These are phyloP conservation scores for Amaranthus tricolor DNA, from an alignment of 179 eudicot genomes.

Conservation along the genomic window DNA sequence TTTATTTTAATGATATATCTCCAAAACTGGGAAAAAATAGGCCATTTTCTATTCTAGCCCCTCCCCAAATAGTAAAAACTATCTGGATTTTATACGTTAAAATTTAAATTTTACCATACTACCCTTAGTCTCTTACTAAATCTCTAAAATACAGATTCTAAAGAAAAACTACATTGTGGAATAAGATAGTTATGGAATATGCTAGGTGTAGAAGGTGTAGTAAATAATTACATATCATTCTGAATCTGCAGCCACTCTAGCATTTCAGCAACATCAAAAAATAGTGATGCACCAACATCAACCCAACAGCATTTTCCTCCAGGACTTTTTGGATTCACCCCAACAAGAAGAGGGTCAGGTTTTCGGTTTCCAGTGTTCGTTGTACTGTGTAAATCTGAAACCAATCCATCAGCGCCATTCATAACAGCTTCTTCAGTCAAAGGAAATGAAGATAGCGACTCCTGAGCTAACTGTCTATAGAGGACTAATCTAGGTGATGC, in stretches of 20 bases:
- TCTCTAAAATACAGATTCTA: background rate
- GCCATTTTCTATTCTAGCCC: too few species aligned
- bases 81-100: background rate
- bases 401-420: constrained; percentile 34
- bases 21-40: too few species aligned
- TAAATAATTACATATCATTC: constrained; percentile 49
- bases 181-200: background rate
- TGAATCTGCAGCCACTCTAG: constrained; percentile 55
- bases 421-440: constrained; percentile 50
- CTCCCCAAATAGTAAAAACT: background rate
- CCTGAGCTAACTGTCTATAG: constrained; percentile 87
- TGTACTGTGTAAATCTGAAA: constrained; percentile 32
- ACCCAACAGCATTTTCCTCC: constrained; percentile 97
- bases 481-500: constrained; percentile 88
- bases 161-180: background rate
- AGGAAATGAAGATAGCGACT: constrained; percentile 93
- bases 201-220: background rate
- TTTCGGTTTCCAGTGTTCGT: constrained; percentile 23
- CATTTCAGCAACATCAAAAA: constrained; percentile 64
- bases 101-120: background rate
- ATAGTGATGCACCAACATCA: constrained; percentile 70
- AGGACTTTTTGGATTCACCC: constrained; percentile 60
- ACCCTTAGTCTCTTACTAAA: background rate
- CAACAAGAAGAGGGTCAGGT: constrained; percentile 50
- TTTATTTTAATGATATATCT: background rate